A percentile compares a stretch with the other conserved stretches of the same genome.
Conservation (phyloP, 78 protist species). For the Protostelium mycophagum region DNA sequence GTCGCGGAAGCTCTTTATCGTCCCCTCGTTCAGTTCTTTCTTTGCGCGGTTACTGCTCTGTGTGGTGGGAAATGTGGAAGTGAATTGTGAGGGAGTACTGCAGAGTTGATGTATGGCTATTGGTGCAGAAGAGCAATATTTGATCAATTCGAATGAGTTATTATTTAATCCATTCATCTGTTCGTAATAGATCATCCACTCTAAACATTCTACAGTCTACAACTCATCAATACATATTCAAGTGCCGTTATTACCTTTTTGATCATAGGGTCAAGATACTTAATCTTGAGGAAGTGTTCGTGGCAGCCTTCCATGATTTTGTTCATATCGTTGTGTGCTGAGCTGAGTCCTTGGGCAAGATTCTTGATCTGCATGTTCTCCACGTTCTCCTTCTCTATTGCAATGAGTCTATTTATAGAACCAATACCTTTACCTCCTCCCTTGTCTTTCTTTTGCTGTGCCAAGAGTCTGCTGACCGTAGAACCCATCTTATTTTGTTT, state of each 20-base stretch:
- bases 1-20: constrained; percentile 17
- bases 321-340: background rate
- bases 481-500: background rate
- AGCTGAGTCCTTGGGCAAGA: background rate
- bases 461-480: background rate
- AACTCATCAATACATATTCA: background rate
- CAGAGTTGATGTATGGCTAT: constrained; percentile 36
- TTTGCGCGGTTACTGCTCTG: constrained; percentile 10
- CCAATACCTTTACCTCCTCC: too few species aligned
- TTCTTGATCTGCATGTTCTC: background rate
- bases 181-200: constrained; percentile 24
- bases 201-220: constrained; percentile 22
- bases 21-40: background rate
- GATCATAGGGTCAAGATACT: background rate
- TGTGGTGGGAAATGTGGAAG: constrained; percentile 9
- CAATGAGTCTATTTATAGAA: too few species aligned
- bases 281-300: background rate
- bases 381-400: background rate
- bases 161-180: constrained; percentile 1
- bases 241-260: background rate
- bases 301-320: background rate
- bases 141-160: constrained; percentile 8
- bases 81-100: constrained; percentile 6
- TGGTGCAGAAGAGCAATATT: constrained; percentile 15
- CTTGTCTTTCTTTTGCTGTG: background rate